These are phyloP conservation scores for Podospora comata DNA, from an alignment of 495 filamentous ascomycete species.

Conservation along the genomic window DNA sequence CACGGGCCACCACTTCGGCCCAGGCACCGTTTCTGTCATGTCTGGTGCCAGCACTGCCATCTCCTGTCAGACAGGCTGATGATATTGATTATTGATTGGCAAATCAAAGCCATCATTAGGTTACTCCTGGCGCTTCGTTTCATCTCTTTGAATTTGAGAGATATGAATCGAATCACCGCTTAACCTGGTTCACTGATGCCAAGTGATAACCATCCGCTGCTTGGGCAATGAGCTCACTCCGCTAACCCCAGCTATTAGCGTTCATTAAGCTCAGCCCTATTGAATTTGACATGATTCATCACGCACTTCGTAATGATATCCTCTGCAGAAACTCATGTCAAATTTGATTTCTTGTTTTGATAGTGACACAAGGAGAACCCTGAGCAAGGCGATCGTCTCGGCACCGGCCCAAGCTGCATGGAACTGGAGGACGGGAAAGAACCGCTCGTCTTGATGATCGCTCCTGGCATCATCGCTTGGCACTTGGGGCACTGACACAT, in stretches of 20 bases:
- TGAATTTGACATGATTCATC: neutral
- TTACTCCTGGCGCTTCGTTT: neutral
- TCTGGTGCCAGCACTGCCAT: neutral
- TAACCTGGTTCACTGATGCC: neutral
- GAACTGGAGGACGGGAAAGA: neutral
- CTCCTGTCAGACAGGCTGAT: neutral
- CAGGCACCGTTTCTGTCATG: neutral
- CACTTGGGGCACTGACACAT: slow-evolving; percentile 1
- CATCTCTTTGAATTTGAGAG: no score
- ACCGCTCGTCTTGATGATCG: slow-evolving; percentile 3
- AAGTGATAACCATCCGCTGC: neutral
- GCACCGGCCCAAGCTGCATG: neutral
- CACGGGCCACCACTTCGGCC: neutral
- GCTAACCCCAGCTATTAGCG: neutral
- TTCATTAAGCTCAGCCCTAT: neutral
- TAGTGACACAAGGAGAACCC: neutral
- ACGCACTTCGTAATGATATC: neutral
- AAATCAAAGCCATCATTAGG: neutral
- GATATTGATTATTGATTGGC: neutral
- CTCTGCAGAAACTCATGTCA: neutral
- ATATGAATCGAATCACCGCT: neutral
- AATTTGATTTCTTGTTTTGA: neutral
- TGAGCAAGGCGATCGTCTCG: neutral
- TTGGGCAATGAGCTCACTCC: neutral
- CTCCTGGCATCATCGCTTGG: slow-evolving; percentile 15